A percentile compares a stretch with the other conserved stretches of the same genome.
Conservation (phyloP, 176 grass and related monocot genomes). For the Phragmites australis region DNA sequence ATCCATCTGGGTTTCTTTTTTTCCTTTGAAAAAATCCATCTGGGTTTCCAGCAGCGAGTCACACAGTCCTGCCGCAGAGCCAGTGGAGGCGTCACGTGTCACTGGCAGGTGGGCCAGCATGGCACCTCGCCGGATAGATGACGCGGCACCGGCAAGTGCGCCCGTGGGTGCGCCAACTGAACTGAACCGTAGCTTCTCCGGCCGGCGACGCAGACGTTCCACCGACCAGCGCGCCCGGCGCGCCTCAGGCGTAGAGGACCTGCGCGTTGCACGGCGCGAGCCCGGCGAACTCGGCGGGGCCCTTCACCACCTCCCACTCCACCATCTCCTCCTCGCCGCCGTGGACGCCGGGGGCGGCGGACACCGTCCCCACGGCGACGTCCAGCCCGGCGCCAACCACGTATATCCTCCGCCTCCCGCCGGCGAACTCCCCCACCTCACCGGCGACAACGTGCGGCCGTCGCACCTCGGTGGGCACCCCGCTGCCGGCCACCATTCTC, state of each 20-base stretch:
- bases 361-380: constrained; percentile 62
- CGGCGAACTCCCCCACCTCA: constrained; percentile 34
- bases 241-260: constrained; percentile 58
- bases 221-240: background rate
- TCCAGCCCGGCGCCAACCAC: constrained; percentile 80
- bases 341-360: background rate
- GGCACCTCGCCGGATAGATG: background rate
- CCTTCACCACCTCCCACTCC: constrained; percentile 89
- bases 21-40: too few relatives aligned
- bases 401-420: constrained; percentile 46
- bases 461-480: constrained; percentile 58
- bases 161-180: background rate
- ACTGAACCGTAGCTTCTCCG: background rate
- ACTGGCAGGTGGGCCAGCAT: background rate
- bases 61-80: background rate
- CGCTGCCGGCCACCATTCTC: constrained; percentile 59
- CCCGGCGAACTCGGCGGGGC: constrained; percentile 66
- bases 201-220: constrained; percentile 20
- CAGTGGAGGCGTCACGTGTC: background rate
- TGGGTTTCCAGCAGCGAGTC: background rate
- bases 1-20: too few relatives aligned
- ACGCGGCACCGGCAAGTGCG: background rate
- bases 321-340: constrained; percentile 49
- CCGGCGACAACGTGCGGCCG: constrained; percentile 72
- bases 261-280: constrained; percentile 81